These are phyloP conservation scores for Epithemia pelagica DNA, from an alignment of 108 stramenopile species.

Conservation along the genomic window DNA sequence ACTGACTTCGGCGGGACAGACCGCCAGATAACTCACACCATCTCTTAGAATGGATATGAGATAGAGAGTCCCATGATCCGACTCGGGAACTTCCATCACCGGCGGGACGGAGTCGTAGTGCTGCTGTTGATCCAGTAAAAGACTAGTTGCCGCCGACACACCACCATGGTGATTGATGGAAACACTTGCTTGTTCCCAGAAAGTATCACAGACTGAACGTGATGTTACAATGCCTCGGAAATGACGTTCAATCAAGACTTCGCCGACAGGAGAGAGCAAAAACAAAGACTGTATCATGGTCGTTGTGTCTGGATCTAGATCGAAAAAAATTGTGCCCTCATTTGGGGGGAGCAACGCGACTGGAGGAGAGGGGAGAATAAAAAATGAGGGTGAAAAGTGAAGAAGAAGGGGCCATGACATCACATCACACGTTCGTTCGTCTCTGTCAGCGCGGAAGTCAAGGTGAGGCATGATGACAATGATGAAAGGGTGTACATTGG, in stretches of 20 bases:
- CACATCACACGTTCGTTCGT: no score
- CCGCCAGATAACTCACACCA: conserved; percentile 89
- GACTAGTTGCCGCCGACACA: conserved; percentile 46
- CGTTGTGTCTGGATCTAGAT: not conserved
- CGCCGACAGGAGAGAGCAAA: conserved; percentile 78
- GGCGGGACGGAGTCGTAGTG: conserved; percentile 67
- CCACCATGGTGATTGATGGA: conserved; percentile 80
- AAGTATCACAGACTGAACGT: conserved; percentile 75
- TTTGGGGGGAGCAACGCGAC: no score
- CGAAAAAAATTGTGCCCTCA: no score
- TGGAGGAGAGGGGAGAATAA: no score
- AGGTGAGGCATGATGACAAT: no score
- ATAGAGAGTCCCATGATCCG: conserved; percentile 40
- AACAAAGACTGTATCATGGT: conserved; percentile 86
- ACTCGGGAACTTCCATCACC: conserved; percentile 79
- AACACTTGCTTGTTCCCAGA: conserved; percentile 77
- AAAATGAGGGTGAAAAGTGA: no score
- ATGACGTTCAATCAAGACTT: conserved; percentile 88
- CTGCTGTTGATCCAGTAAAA: conserved; percentile 36
- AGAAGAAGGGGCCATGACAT: no score
- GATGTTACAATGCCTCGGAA: conserved; percentile 72
- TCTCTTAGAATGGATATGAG: conserved; percentile 73
- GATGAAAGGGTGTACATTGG: no score
- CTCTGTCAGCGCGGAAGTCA: no score
- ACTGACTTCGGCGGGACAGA: conserved; percentile 77